Percentiles rank a stretch among this genome's conserved stretches.
phyloP scores from a whole-genome alignment of 257 asterid species.

The Linaria vulgaris region DNA sequence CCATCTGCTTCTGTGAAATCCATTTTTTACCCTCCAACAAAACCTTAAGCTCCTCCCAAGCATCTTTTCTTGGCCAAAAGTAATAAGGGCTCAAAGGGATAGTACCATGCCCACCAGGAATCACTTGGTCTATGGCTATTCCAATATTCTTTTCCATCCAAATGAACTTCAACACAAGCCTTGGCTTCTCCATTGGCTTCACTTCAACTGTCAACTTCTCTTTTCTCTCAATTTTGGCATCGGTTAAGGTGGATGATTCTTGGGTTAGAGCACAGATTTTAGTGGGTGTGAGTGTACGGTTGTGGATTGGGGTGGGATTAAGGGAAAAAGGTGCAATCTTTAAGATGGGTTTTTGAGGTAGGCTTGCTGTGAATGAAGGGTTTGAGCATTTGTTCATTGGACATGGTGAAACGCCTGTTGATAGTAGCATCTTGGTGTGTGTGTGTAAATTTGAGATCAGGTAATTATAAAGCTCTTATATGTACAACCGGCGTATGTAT shows the following conservation, averaged over 20 bases:
- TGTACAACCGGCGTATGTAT: too few species aligned
- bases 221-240: neutral
- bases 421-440: conserved; percentile 16
- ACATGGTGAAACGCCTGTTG: conserved; percentile 14
- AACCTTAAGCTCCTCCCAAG: conserved; percentile 49
- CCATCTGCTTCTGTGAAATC: conserved; percentile 44
- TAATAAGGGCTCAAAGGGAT: conserved; percentile 50
- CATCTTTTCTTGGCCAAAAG: conserved; percentile 56
- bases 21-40: conserved; percentile 44
- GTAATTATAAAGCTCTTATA: too few species aligned
- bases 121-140: conserved; percentile 44
- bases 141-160: conserved; percentile 63
- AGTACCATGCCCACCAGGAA: conserved; percentile 43
- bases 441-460: too few species aligned
- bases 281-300: conserved; percentile 2
- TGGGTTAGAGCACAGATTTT: conserved; percentile 23
- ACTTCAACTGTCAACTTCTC: conserved; percentile 39
- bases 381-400: neutral
- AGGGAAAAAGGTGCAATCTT: conserved; percentile 8
- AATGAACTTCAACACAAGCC: conserved; percentile 48
- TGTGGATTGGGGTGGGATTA: neutral
- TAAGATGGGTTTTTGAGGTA: conserved; percentile 4
- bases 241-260: conserved; percentile 19
- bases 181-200: conserved; percentile 43
- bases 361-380: neutral